phyloP scores from a whole-genome alignment of 2,329 filamentous ascomycete genomes.

The Aspergillus quadricinctus region DNA sequence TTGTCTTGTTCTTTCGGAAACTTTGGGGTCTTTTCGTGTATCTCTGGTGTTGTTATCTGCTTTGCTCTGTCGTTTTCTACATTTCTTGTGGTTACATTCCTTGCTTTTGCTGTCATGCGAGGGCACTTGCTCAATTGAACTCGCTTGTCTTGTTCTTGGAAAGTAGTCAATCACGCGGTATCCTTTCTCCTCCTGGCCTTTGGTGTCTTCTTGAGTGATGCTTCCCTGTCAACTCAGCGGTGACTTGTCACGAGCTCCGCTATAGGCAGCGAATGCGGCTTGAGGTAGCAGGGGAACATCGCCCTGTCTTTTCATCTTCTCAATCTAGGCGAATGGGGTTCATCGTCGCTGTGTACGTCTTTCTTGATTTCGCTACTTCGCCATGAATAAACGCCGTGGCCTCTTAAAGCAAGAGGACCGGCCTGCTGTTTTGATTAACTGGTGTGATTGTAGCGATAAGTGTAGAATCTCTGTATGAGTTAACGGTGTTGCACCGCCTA shows the following conservation, averaged over 20 bases:
- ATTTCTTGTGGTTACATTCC: constrained; percentile 22
- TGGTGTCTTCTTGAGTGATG: constrained; percentile 12
- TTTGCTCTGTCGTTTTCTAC: constrained; percentile 16
- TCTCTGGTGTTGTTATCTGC: constrained; percentile 21
- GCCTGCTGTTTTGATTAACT: neutral
- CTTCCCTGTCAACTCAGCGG: constrained; percentile 12
- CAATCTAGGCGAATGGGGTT: constrained; percentile 16
- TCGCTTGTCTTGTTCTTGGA: constrained; percentile 25
- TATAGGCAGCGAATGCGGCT: neutral
- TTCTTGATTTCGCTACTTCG: neutral
- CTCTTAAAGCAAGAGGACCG: neutral
- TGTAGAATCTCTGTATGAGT: neutral
- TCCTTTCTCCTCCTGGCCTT: constrained; percentile 7
- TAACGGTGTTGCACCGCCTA: neutral
- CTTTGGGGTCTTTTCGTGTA: constrained; percentile 30
- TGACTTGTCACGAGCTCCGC: constrained; percentile 18
- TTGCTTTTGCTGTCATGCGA: constrained; percentile 19
- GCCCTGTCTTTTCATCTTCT: neutral
- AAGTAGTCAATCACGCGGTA: constrained; percentile 22
- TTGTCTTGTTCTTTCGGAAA: constrained; percentile 39
- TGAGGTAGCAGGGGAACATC: constrained; percentile 11
- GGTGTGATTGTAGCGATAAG: neutral
- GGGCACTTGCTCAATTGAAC: constrained; percentile 13
- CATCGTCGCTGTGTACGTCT: constrained; percentile 28
- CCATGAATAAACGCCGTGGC: neutral